Conservation (phyloP, 371 early-diverging fungal genomes). For the Synchytrium microbalum region DNA sequence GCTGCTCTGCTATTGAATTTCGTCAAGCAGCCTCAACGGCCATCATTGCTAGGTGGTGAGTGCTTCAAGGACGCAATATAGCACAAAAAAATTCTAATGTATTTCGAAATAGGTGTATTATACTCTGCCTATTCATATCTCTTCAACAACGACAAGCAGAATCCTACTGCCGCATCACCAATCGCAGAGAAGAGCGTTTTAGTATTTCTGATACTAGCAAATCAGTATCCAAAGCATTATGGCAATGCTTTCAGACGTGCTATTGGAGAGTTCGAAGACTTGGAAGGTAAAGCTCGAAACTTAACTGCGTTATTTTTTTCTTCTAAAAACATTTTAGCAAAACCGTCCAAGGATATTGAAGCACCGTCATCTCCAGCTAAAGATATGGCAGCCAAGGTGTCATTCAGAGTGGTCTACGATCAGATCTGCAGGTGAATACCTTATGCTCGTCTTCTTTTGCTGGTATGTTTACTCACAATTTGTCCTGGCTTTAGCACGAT, state of each 20-base stretch:
- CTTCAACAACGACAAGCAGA: slow-evolving; percentile 40
- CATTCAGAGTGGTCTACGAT: slow-evolving; percentile 12
- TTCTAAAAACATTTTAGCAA: background rate
- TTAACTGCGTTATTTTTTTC: background rate
- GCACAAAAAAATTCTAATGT: background rate
- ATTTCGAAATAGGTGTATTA: slow-evolving; percentile 39
- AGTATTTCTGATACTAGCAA: slow-evolving; percentile 41
- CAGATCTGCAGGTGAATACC: slow-evolving; percentile 21
- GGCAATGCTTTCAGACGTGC: slow-evolving; percentile 45
- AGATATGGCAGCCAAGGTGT: background rate
- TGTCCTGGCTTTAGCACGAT: slow-evolving; percentile 37
- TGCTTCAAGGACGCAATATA: slow-evolving; percentile 3
- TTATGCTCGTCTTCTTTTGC: slow-evolving; percentile 29
- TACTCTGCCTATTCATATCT: slow-evolving; percentile 64
- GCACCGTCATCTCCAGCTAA: background rate
- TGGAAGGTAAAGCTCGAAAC: slow-evolving; percentile 47
- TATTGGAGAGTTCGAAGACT: slow-evolving; percentile 46
- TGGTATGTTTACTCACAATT: slow-evolving; percentile 8
- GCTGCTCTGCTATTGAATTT: slow-evolving; percentile 52
- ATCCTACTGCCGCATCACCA: slow-evolving; percentile 39
- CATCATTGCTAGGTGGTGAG: slow-evolving; percentile 47
- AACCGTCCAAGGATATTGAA: background rate
- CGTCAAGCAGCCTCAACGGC: slow-evolving; percentile 51
- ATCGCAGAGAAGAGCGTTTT: slow-evolving; percentile 58
- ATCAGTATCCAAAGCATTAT: slow-evolving; percentile 18